Conservation (phyloP, 2,329 filamentous ascomycete species). For the Aspergillus sp. region DNA sequence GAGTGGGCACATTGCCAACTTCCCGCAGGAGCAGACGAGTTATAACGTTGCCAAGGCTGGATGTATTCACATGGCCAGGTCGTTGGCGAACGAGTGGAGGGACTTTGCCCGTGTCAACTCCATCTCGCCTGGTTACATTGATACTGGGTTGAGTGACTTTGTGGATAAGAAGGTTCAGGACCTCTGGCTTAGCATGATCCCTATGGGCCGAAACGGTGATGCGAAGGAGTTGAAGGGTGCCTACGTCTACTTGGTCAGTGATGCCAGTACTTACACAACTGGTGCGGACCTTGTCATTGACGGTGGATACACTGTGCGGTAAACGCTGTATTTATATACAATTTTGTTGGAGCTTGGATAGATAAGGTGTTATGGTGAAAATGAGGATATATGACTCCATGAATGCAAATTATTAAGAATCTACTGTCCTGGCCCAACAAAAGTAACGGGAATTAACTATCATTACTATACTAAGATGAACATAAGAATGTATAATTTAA, state of each 20-base stretch:
- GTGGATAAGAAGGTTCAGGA: constrained; percentile 58
- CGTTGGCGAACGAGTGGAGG: constrained; percentile 68
- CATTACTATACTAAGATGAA: too few relatives aligned
- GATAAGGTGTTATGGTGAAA: too few relatives aligned
- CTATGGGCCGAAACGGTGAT: constrained; percentile 60
- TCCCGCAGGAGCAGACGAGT: constrained; percentile 64
- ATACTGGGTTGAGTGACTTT: constrained; percentile 66
- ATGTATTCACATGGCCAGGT: constrained; percentile 63
- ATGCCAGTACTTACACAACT: constrained; percentile 52
- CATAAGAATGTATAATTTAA: too few relatives aligned
- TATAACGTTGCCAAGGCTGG: constrained; percentile 68
- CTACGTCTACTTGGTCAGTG: constrained; percentile 50
- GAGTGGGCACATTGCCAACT: constrained; percentile 56
- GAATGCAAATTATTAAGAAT: background rate
- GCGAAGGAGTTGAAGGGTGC: constrained; percentile 66
- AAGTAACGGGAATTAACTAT: too few relatives aligned
- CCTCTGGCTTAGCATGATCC: constrained; percentile 61
- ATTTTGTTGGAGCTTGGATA: background rate
- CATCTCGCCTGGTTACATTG: constrained; percentile 68
- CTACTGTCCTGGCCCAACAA: too few relatives aligned
- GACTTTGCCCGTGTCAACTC: constrained; percentile 68
- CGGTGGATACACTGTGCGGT: constrained; percentile 50
- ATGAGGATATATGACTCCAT: background rate
- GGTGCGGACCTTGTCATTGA: constrained; percentile 50
- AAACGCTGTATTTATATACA: constrained; percentile 15